phyloP scores from a whole-genome alignment of 345 rosid genomes.

The Eucalyptus curtisii region DNA sequence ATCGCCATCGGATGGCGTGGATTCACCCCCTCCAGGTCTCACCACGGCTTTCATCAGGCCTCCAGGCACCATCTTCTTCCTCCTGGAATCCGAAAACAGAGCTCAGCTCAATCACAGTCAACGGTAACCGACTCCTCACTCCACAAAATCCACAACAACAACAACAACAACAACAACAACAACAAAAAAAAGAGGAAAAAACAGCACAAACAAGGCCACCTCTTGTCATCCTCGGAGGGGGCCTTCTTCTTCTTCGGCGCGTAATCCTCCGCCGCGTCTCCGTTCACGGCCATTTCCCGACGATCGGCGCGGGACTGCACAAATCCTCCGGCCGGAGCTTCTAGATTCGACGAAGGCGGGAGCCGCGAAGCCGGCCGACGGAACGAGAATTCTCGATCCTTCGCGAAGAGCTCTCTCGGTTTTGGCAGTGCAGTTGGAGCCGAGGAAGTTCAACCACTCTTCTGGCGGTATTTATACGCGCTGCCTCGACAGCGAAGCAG shows the following conservation, averaged over 20 bases:
- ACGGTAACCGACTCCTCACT: background rate
- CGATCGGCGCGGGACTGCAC: background rate
- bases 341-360: background rate
- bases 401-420: background rate
- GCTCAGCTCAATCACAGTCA: background rate
- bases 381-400: background rate
- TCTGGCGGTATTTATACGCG: background rate
- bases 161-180: background rate
- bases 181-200: background rate
- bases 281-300: slow-evolving; percentile 27
- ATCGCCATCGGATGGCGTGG: slow-evolving; percentile 78
- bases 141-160: background rate
- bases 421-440: background rate
- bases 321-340: background rate
- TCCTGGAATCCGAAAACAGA: slow-evolving; percentile 27
- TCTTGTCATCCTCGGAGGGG: slow-evolving; percentile 48
- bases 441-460: background rate
- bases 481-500: background rate
- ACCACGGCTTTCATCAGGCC: slow-evolving; percentile 85
- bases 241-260: slow-evolving; percentile 33
- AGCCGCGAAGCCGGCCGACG: background rate
- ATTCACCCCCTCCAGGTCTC: slow-evolving; percentile 87
- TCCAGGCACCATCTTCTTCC: slow-evolving; percentile 76
- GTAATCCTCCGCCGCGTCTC: slow-evolving; percentile 9
- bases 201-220: slow-evolving; percentile 7